Evolutionary conservation across 257 asterid genomes (phyloP).

Genomic region (Avicennia marina): DNA sequence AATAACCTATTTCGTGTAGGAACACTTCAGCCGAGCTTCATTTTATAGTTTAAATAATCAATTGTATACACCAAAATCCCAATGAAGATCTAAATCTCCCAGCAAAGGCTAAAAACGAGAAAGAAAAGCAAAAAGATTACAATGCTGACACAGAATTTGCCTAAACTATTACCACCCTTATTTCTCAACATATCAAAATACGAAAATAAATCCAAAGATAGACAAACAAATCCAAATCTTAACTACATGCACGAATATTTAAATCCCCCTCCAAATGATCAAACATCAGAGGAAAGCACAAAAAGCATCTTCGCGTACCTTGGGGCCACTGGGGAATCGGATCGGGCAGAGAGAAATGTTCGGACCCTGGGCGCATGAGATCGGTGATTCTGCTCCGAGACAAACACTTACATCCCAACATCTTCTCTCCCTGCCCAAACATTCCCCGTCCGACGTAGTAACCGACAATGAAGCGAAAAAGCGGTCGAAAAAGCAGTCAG

Average conservation of each 20-base stretch:
- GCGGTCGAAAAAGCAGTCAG: constrained; percentile 2
- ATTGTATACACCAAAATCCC: no score
- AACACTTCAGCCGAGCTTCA: no score
- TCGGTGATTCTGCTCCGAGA: constrained; percentile 47
- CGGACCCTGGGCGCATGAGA: constrained; percentile 35
- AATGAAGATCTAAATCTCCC: no score
- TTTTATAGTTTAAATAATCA: no score
- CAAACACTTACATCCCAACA: constrained; percentile 56
- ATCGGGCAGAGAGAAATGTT: constrained; percentile 57
- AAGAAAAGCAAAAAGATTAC: no score
- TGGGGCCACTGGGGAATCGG: constrained; percentile 84
- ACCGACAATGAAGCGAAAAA: constrained; percentile 9
- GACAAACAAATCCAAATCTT: neutral
- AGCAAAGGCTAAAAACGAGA: no score
- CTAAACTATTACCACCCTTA: no score
- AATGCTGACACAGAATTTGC: no score
- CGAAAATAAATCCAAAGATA: no score
- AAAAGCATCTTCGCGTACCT: constrained; percentile 30
- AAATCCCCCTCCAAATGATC: neutral
- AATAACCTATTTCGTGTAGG: neutral
- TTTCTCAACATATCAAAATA: no score
- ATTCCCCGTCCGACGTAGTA: constrained; percentile 3
- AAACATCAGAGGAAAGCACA: neutral
- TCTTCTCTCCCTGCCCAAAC: constrained; percentile 18
- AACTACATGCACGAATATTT: neutral